These are phyloP conservation scores for Geotrichum histeridarum DNA, from an alignment of 1,139 yeast genomes.

Conservation along the genomic window DNA sequence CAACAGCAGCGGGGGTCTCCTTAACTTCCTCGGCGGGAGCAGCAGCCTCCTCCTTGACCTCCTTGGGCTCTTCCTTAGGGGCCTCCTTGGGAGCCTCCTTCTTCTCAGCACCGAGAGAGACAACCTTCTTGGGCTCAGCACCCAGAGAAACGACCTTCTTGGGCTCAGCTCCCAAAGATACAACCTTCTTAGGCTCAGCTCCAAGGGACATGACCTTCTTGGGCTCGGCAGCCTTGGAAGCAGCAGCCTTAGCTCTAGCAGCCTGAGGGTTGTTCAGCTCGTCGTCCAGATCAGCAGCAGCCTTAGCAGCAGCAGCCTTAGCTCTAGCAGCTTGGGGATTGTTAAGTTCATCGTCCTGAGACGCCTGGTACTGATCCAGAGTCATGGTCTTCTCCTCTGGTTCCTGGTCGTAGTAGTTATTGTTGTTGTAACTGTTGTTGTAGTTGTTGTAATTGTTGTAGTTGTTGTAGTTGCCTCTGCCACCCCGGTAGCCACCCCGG, in stretches of 20 bases:
- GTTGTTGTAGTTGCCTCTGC: conserved; percentile 3
- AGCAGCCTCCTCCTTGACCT: background rate
- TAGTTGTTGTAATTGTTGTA: conserved; percentile 11
- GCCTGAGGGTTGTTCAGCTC: conserved; percentile 33
- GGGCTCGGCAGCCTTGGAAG: conserved; percentile 17
- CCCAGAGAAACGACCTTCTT: conserved; percentile 11
- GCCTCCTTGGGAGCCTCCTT: conserved; percentile 14
- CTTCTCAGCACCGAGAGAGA: conserved; percentile 16
- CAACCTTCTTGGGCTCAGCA: conserved; percentile 14
- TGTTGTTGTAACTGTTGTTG: conserved; percentile 4
- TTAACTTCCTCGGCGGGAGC: background rate
- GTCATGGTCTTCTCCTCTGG: conserved; percentile 58
- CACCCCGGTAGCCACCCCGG: conserved; percentile 12
- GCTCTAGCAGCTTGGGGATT: conserved; percentile 34
- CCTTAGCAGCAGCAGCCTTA: conserved; percentile 29
- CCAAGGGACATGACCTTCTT: conserved; percentile 22
- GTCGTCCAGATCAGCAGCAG: conserved; percentile 19
- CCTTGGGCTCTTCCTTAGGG: background rate
- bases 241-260: conserved; percentile 33
- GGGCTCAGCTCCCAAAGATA: conserved; percentile 17
- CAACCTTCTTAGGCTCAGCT: conserved; percentile 17
- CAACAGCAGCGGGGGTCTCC: conserved; percentile 17
- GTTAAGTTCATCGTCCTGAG: conserved; percentile 42
- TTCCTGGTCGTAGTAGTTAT: conserved; percentile 22
- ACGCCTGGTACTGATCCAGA: conserved; percentile 79